Evolutionary conservation across 2,329 filamentous ascomycete species (phyloP).

Genomic region (Cadophora sp.): DNA sequence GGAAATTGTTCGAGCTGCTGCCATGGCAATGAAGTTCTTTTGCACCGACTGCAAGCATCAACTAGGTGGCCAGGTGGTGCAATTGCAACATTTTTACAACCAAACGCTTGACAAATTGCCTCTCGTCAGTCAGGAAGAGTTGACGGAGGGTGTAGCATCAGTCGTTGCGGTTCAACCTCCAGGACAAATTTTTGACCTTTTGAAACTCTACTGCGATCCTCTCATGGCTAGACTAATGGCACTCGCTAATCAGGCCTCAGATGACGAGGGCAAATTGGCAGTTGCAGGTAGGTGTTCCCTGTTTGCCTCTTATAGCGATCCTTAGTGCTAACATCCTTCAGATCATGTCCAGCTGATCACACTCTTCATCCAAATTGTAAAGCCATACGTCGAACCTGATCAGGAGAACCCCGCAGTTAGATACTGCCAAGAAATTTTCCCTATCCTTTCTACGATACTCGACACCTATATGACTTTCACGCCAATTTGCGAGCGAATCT

Average conservation of each 20-base stretch:
- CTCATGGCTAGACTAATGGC: conserved; percentile 84
- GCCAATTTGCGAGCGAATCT: conserved; percentile 92
- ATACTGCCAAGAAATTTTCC: conserved; percentile 95
- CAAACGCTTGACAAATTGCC: conserved; percentile 87
- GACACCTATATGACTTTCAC: conserved; percentile 86
- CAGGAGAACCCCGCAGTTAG: conserved; percentile 90
- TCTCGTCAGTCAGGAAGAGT: conserved; percentile 87
- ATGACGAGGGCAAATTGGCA: conserved; percentile 83
- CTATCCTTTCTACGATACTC: conserved; percentile 83
- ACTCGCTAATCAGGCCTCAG: conserved; percentile 83
- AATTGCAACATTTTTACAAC: conserved; percentile 92
- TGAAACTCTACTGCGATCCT: conserved; percentile 94
- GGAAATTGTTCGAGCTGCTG: conserved; percentile 90
- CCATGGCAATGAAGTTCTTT: conserved; percentile 95
- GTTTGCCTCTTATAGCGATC: neutral
- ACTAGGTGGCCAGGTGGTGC: conserved; percentile 80
- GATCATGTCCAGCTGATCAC: conserved; percentile 94
- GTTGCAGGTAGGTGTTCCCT: conserved; percentile 70
- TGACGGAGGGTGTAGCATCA: conserved; percentile 93
- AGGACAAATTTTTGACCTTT: conserved; percentile 79
- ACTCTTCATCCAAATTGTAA: conserved; percentile 80
- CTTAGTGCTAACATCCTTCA: conserved; percentile 39
- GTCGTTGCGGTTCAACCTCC: conserved; percentile 87
- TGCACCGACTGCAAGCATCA: conserved; percentile 93
- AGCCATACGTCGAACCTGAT: conserved; percentile 74